phyloP scores from a whole-genome alignment of 1,284 basidiomycete species.

The Cryptococcus jaspeensis region DNA sequence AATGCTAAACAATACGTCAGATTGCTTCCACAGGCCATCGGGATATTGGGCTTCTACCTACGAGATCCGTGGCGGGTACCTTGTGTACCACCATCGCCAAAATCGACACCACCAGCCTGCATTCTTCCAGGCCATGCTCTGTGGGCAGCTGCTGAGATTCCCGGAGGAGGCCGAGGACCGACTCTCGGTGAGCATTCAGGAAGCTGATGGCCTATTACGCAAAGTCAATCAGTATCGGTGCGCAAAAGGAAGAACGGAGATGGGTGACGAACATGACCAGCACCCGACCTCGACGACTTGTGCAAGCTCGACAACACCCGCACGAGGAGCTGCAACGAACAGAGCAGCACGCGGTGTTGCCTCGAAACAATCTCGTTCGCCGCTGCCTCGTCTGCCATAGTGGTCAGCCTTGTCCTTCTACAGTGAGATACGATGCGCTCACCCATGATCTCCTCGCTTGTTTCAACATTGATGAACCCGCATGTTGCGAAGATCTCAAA shows the following conservation, averaged over 20 bases:
- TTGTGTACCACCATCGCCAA: constrained; percentile 53
- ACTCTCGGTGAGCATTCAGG: constrained; percentile 56
- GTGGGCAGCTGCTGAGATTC: constrained; percentile 52
- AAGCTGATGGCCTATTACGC: constrained; percentile 51
- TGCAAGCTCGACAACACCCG: constrained; percentile 35
- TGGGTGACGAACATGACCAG: constrained; percentile 29
- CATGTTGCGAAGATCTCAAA: constrained; percentile 78
- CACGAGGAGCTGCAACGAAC: constrained; percentile 36
- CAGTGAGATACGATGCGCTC: constrained; percentile 25
- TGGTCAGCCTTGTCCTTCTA: not conserved
- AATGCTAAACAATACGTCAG: constrained; percentile 53
- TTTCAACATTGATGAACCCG: constrained; percentile 81
- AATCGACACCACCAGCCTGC: constrained; percentile 53
- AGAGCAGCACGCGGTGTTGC: constrained; percentile 41
- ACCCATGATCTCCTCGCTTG: constrained; percentile 77
- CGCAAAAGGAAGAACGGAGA: not conserved
- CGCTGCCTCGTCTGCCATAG: constrained; percentile 19
- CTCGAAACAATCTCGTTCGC: constrained; percentile 28
- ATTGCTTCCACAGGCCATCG: too few species aligned
- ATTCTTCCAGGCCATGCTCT: constrained; percentile 52
- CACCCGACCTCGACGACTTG: constrained; percentile 25
- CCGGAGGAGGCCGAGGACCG: constrained; percentile 53
- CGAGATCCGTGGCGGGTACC: constrained; percentile 62
- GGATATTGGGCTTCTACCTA: constrained; percentile 50
- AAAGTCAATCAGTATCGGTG: not conserved